Evolutionary conservation across 495 filamentous ascomycete species (phyloP).

Genomic region (Talaromyces stipitatus): DNA sequence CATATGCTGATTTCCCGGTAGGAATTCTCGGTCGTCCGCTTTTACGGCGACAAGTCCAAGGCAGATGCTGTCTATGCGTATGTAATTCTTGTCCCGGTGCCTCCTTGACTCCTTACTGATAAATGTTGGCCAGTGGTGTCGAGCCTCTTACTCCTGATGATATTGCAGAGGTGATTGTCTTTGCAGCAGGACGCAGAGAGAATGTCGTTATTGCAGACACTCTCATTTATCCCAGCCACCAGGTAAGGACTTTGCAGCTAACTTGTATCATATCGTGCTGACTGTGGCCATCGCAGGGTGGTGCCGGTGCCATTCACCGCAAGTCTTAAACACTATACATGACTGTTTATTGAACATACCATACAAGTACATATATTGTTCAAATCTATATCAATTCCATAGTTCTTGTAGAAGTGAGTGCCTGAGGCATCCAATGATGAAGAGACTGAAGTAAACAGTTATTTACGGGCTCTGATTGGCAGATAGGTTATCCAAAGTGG

Average conservation of each 20-base stretch:
- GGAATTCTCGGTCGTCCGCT: slow-evolving; percentile 93
- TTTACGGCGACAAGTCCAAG: slow-evolving; percentile 85
- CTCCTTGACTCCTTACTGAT: background rate
- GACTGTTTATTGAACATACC: background rate
- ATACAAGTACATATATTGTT: background rate
- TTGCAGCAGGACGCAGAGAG: slow-evolving; percentile 78
- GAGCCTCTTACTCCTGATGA: slow-evolving; percentile 94
- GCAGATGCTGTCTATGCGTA: slow-evolving; percentile 94
- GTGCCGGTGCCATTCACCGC: background rate
- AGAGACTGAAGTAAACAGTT: background rate
- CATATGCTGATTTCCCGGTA: slow-evolving; percentile 16
- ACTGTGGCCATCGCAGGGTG: background rate
- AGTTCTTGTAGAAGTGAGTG: background rate
- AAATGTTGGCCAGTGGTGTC: slow-evolving; percentile 46
- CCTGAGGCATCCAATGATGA: slow-evolving; percentile 1
- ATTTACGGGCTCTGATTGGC: background rate
- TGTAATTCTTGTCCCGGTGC: slow-evolving; percentile 21
- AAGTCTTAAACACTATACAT: background rate
- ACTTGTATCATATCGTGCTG: background rate
- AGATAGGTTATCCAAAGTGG: background rate
- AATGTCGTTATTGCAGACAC: slow-evolving; percentile 95
- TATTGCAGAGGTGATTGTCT: slow-evolving; percentile 91
- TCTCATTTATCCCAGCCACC: slow-evolving; percentile 84
- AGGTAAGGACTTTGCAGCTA: slow-evolving; percentile 43
- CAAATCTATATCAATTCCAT: background rate